phyloP scores from a whole-genome alignment of 2,329 filamentous ascomycete species.

The Colletotrichum costaricense region DNA sequence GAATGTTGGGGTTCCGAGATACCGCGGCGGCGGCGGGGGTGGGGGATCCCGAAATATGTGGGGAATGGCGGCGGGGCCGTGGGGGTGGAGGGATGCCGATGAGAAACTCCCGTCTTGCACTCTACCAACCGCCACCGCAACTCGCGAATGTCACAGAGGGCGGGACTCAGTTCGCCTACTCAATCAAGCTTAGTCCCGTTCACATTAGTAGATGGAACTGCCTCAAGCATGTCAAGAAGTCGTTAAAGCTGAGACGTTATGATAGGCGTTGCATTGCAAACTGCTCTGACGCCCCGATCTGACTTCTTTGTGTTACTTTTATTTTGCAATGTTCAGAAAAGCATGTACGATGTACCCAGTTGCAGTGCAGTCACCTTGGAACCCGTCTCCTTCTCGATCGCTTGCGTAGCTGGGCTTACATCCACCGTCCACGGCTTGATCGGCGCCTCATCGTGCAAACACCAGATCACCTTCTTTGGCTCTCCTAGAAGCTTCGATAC shows the following conservation, averaged over 20 bases:
- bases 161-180: neutral
- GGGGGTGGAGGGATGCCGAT: neutral
- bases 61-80: neutral
- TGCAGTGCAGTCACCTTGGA: neutral
- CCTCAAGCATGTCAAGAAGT: neutral
- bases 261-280: neutral
- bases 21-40: neutral
- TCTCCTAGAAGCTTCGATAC: neutral
- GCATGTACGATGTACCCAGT: neutral
- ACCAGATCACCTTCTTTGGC: constrained; percentile 15
- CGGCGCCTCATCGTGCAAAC: constrained; percentile 17
- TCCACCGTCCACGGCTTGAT: constrained; percentile 16
- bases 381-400: neutral
- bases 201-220: neutral
- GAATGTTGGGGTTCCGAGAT: neutral
- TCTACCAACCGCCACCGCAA: neutral
- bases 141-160: neutral
- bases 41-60: neutral
- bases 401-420: constrained; percentile 1
- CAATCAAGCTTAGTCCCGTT: neutral
- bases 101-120: neutral
- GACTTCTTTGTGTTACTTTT: neutral
- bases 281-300: neutral
- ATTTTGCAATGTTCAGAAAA: neutral
- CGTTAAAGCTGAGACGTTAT: neutral